phyloP scores from a whole-genome alignment of 495 filamentous ascomycete genomes.

The Penicillium flavigenum region DNA sequence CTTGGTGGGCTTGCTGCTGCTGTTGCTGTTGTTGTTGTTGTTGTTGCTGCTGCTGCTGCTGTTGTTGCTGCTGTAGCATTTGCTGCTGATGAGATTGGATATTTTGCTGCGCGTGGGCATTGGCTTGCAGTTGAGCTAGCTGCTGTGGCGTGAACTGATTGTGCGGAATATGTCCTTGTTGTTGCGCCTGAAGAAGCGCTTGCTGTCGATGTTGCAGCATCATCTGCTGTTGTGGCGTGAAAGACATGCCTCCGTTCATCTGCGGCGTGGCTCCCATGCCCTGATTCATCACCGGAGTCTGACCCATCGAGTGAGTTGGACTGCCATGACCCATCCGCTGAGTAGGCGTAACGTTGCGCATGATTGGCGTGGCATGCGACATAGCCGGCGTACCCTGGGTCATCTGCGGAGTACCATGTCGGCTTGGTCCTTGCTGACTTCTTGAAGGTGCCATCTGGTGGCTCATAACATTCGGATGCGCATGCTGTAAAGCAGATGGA shows the following conservation, averaged over 20 bases:
- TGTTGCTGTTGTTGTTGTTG: conserved; percentile 23
- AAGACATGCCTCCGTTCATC: conserved; percentile 37
- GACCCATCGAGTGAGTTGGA: conserved; percentile 59
- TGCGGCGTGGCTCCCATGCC: conserved; percentile 48
- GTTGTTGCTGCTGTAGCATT: conserved; percentile 49
- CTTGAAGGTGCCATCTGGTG: conserved; percentile 72
- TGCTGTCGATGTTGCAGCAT: conserved; percentile 50
- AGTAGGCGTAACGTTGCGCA: conserved; percentile 67
- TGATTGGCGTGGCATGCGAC: conserved; percentile 66
- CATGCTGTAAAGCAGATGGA: conserved; percentile 72
- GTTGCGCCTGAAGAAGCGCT: conserved; percentile 49
- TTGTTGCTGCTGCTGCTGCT: conserved; percentile 45
- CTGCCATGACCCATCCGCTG: conserved; percentile 72
- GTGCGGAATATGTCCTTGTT: conserved; percentile 44
- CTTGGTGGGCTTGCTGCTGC: conserved; percentile 40
- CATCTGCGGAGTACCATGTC: conserved; percentile 79
- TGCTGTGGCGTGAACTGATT: conserved; percentile 49
- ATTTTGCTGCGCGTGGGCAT: conserved; percentile 55
- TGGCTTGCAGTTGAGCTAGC: conserved; percentile 45
- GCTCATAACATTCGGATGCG: conserved; percentile 64
- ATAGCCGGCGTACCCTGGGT: conserved; percentile 76
- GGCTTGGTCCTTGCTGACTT: conserved; percentile 76
- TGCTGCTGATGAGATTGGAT: conserved; percentile 50
- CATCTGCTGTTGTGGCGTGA: conserved; percentile 48
- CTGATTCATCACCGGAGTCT: conserved; percentile 58